These are phyloP conservation scores for Phylloporus sp. DNA, from an alignment of 768 basidiomycete species.

Conservation along the genomic window DNA sequence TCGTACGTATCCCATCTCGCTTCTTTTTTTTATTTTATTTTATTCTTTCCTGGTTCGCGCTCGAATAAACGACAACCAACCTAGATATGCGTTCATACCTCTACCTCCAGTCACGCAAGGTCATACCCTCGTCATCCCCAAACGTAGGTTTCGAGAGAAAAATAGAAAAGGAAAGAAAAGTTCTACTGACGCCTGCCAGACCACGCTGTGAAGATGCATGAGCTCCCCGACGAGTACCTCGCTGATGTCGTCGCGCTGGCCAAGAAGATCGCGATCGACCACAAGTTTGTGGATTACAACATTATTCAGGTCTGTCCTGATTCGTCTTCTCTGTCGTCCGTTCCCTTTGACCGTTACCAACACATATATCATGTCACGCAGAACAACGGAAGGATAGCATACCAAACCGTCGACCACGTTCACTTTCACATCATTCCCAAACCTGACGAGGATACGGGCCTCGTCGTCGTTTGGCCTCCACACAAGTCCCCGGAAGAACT, in stretches of 20 bases:
- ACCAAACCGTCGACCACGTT: conserved; percentile 74
- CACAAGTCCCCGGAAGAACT: conserved; percentile 9
- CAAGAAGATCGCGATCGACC: conserved; percentile 77
- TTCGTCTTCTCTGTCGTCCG: background rate
- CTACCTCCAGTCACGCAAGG: conserved; percentile 84
- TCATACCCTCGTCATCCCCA: conserved; percentile 88
- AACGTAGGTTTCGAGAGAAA: too few relatives aligned
- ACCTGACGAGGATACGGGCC: conserved; percentile 62
- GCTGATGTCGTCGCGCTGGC: conserved; percentile 70
- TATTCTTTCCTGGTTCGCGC: too few relatives aligned
- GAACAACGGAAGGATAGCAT: conserved; percentile 66
- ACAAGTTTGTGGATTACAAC: conserved; percentile 75
- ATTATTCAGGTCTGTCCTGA: conserved; percentile 52
- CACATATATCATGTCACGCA: conserved; percentile 20
- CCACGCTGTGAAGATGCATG: conserved; percentile 81
- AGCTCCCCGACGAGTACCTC: conserved; percentile 81
- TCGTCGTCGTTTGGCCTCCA: conserved; percentile 65
- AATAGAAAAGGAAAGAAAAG: too few relatives aligned
- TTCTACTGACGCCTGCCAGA: too few relatives aligned
- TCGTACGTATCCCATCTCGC: conserved; percentile 44
- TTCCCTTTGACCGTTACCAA: background rate
- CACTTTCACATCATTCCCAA: conserved; percentile 95
- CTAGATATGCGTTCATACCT: conserved; percentile 82
- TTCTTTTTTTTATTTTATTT: too few relatives aligned
- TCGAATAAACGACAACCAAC: background rate